phyloP scores from a whole-genome alignment of 495 filamentous ascomycete genomes.

The Penicillium longicatenatum region DNA sequence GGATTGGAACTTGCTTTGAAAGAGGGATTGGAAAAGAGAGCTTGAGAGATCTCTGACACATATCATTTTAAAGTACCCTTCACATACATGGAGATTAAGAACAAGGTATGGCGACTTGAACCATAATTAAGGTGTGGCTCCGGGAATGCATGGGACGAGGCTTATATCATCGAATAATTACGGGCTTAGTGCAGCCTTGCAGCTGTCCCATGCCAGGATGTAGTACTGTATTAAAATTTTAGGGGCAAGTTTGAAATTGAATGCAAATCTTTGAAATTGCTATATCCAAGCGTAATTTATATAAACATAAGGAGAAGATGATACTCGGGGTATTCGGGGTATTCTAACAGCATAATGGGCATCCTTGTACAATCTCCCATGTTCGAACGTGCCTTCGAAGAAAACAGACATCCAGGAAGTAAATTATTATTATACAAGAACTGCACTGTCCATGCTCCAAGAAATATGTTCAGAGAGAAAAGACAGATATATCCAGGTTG shows the following conservation, averaged over 20 bases:
- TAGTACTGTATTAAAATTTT: too few species aligned
- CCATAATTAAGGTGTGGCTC: neutral
- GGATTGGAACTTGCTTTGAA: slow-evolving; percentile 18
- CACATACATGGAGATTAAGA: too few species aligned
- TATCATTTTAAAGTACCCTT: too few species aligned
- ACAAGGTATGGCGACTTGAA: too few species aligned
- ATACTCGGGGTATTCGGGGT: slow-evolving; percentile 8
- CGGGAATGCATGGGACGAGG: neutral
- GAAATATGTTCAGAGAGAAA: neutral
- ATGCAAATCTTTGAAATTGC: neutral
- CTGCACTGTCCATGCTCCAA: neutral
- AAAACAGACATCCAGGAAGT: neutral
- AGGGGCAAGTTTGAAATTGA: neutral
- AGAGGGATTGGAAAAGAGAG: slow-evolving; percentile 6
- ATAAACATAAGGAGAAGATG: slow-evolving; percentile 13
- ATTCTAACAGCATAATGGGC: slow-evolving; percentile 7
- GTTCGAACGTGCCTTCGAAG: neutral
- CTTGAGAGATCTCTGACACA: too few species aligned
- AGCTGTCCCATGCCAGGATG: too few species aligned
- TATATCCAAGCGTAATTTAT: slow-evolving; percentile 1
- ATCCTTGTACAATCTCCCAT: slow-evolving; percentile 7
- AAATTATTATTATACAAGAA: slow-evolving; percentile 7
- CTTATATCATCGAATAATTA: too few species aligned
- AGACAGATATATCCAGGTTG: neutral
- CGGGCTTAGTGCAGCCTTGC: too few species aligned